Evolutionary conservation across 2,329 filamentous ascomycete genomes (phyloP), one percentile per base, ranked within the genome.

Genomic region (Beauveria rudraprayagi): DNA sequence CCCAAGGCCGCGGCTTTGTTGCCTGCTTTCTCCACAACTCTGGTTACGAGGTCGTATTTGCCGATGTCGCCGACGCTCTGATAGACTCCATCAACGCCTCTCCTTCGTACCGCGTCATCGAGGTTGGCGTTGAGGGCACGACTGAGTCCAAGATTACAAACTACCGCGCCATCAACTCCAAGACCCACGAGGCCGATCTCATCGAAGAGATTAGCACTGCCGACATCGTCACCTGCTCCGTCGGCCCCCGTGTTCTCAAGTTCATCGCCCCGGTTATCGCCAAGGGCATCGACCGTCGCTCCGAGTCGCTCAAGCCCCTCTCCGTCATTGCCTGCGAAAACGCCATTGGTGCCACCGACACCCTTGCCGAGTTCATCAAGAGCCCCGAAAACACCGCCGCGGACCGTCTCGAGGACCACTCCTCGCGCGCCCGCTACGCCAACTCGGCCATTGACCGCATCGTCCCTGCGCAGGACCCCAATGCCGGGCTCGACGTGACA

Each of bases 371-470:
- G 46, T 86, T 89, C 80, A 96, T 96, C 80, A 89, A 88, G 74
- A 79, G 86, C 65, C 81, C 87, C 68, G 79, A 83, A 68, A 88
- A 94, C 78, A 90, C 92, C 48, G 80, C 84, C 22, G 77, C 83
- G 44, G 80, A 86, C 55, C 86, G 87, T 58, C 80, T 92, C 52
- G 81, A 83, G 17, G 82, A 85, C 67, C 85, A 95, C 71, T 77
- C 86, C 70, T 77, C 82, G 67, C 89, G 91, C 69, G 92, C 92
- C 55, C 86, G 89, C 67, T 97, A 95, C 73, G 93, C 93, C 78
- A 99, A 99, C 81, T 96, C 91, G 64, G 94, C 94, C 68, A 97
- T 99, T 73, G 94, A 99, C 81, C 91, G 94, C 64, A 99, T 99
- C 72, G 94, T 97, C 26, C 94, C 94, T 16, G 90, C 91, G 48